Base-by-base conservation (phyloP, 1,284 basidiomycete genomes). In the Baeospora myosura region DNA sequence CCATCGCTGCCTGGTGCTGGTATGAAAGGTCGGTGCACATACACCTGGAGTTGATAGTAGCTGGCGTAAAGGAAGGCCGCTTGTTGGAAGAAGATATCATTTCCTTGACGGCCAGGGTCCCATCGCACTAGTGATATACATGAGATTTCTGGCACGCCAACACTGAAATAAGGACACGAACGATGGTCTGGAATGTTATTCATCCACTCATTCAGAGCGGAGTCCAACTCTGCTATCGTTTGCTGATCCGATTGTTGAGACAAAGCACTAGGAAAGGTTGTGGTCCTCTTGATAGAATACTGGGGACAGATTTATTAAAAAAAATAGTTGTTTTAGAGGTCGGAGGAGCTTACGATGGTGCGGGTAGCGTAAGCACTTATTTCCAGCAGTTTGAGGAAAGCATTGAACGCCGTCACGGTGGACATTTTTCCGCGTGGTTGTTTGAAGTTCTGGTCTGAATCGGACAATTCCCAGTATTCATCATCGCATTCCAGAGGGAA, bases 301-400 rank as follows among this genome's bases (percentile, higher is more conserved):
- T 20, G 28, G 4, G 4, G 11, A 31, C 16, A 41, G 24, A 5
- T 34, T 30, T 18, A 35, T 3, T 26, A 25, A 25, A 7, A 28
- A 25, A 30, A 7, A 22, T 14, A 26, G 12, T n/a, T n/a, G n/a
- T n/a, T n/a, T n/a, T n/a, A n/a, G 3, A 31, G 3, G 11, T 52
- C 23, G 17, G 30, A 16, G 5, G 33, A n/a, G 40, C 68, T 54
- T 37, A 74, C 72, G 38, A 79, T 72, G 0, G 76, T 78, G 24
- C 73, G 66, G 41, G 79, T 57, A 2, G 72, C 72, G 37, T 74
- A 72, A 1, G 71, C 71, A 5, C 75, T 58, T 34, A 82, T 76
- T 46, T 76, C 71, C 48, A 72, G 69, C n/a, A 82, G 59, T 43
- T 74, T 74, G 38, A 81, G 59, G 31, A 66, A 62, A 41, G 68